Conservation (phyloP, 768 basidiomycete genomes). For the Pleurotus citrinopileatus region DNA sequence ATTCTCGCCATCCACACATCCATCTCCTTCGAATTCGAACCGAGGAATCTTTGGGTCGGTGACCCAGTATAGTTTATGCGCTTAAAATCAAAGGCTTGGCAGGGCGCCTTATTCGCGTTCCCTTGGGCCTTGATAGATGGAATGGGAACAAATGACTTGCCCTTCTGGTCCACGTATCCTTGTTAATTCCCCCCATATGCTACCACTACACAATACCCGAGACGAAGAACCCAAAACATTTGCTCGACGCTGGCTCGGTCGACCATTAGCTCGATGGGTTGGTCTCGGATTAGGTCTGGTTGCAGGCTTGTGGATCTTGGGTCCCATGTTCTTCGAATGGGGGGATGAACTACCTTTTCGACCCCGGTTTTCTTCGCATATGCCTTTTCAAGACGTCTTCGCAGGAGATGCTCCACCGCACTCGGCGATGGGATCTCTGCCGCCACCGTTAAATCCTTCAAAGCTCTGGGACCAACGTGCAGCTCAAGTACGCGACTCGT, state of each 20-base stretch:
- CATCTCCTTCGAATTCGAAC: too few relatives aligned
- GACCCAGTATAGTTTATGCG: too few relatives aligned
- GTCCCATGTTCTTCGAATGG: conserved; percentile 1
- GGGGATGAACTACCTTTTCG: not conserved
- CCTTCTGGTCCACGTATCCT: conserved; percentile 1
- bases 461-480: conserved; percentile 51
- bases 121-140: not conserved
- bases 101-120: not conserved
- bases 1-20: too few relatives aligned
- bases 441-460: not conserved
- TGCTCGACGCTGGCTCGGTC: conserved; percentile 2
- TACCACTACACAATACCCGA: conserved; percentile 7
- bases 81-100: conserved; percentile 2
- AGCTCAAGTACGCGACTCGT: conserved; percentile 18
- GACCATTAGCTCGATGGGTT: conserved; percentile 9
- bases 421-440: not conserved
- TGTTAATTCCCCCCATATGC: not conserved
- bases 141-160: not conserved
- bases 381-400: conserved; percentile 1
- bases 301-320: not conserved
- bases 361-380: not conserved
- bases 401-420: not conserved
- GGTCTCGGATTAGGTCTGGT: not conserved
- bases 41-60: too few relatives aligned
- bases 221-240: conserved; percentile 4